Evolutionary conservation across 192 early-diverging fungal species (phyloP).

Genomic region (Coemansia reversa): DNA sequence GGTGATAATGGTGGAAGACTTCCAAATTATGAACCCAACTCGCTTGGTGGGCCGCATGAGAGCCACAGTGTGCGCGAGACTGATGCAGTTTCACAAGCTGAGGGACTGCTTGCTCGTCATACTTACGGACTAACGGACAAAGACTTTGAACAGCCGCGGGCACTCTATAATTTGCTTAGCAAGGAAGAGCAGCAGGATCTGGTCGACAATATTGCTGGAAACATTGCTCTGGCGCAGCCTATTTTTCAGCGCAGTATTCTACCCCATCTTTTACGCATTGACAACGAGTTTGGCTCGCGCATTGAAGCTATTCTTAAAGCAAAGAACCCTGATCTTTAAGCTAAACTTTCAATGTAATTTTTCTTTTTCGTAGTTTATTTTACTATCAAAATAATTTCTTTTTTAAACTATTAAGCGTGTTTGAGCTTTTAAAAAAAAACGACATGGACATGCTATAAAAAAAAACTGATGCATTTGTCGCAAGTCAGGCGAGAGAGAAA

Average conservation of each 20-base stretch:
- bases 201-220: constrained; percentile 60
- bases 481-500: neutral
- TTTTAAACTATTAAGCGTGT: no score
- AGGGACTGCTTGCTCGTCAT: constrained; percentile 56
- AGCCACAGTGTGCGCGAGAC: constrained; percentile 20
- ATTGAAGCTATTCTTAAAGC: constrained; percentile 35
- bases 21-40: constrained; percentile 66
- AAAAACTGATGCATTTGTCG: no score
- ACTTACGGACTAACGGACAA: constrained; percentile 55
- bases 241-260: constrained; percentile 59
- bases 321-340: constrained; percentile 5
- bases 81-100: constrained; percentile 34
- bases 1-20: constrained; percentile 59
- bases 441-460: no score
- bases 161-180: constrained; percentile 52
- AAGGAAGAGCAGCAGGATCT: constrained; percentile 50
- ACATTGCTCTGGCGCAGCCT: constrained; percentile 55
- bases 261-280: constrained; percentile 58
- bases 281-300: constrained; percentile 59
- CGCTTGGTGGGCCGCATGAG: constrained; percentile 57
- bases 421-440: no score
- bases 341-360: no score
- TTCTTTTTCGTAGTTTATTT: neutral
- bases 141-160: constrained; percentile 66
- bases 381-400: no score